A percentile compares a stretch with the other conserved stretches of the same genome.
These are phyloP conservation scores for Phylloporus sp. DNA, from an alignment of 1,284 basidiomycete genomes.

Conservation along the genomic window DNA sequence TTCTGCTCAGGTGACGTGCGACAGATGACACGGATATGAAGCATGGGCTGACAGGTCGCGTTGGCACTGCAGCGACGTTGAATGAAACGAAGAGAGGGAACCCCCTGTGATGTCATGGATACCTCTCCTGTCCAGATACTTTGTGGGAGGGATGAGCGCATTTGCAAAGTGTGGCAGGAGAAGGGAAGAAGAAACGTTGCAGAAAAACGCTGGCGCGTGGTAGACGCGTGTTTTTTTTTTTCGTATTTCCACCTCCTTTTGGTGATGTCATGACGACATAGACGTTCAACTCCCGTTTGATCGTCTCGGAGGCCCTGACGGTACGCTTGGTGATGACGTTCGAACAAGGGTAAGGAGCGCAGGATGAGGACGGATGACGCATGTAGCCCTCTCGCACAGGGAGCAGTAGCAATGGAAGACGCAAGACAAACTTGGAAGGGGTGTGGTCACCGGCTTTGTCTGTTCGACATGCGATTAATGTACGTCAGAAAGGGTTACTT, in stretches of 20 bases:
- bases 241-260: conserved; percentile 11
- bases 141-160: conserved; percentile 3
- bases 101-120: conserved; percentile 20
- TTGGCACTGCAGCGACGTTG: neutral
- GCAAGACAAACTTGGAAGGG: neutral
- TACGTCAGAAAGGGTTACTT: conserved; percentile 16
- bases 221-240: conserved; percentile 31
- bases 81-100: neutral
- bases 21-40: conserved; percentile 16
- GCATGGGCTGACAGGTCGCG: conserved; percentile 12
- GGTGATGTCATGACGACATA: conserved; percentile 27
- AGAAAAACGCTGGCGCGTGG: conserved; percentile 18
- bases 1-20: conserved; percentile 5
- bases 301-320: conserved; percentile 23
- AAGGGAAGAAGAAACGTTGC: conserved; percentile 16
- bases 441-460: conserved; percentile 6
- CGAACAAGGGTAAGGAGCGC: conserved; percentile 22
- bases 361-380: conserved; percentile 26
- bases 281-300: conserved; percentile 11
- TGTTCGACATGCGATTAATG: conserved; percentile 21
- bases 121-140: conserved; percentile 10
- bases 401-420: conserved; percentile 13
- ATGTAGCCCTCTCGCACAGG: conserved; percentile 5
- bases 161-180: conserved; percentile 1
- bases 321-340: conserved; percentile 16